These are phyloP conservation scores for Vitis hybrid DNA, from an alignment of 177 flowering plant species.

Conservation along the genomic window DNA sequence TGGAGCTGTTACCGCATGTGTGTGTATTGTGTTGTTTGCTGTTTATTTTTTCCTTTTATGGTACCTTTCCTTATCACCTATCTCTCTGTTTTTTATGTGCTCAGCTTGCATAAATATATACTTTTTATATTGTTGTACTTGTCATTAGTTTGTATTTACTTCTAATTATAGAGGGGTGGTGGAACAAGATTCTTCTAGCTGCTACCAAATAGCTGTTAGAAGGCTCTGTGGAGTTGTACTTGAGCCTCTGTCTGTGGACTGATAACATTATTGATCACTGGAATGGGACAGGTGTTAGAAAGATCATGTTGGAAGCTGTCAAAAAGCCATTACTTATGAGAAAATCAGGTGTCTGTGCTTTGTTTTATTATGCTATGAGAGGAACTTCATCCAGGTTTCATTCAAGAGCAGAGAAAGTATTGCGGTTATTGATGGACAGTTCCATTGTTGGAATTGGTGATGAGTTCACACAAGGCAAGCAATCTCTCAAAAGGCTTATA, in stretches of 20 bases:
- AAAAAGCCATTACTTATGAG: slow-evolving; percentile 49
- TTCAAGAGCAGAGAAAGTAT: slow-evolving; percentile 61
- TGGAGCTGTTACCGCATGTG: too few relatives aligned
- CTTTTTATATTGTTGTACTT: background rate
- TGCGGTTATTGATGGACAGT: slow-evolving; percentile 43
- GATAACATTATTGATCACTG: background rate
- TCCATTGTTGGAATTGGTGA: slow-evolving; percentile 41
- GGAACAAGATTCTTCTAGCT: background rate
- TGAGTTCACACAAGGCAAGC: slow-evolving; percentile 46
- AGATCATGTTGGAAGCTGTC: slow-evolving; percentile 57
- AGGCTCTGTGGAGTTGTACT: background rate
- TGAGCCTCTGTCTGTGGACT: background rate
- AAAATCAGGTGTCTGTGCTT: slow-evolving; percentile 65
- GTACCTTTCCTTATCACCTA: background rate
- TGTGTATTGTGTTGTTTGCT: background rate
- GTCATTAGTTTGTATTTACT: background rate
- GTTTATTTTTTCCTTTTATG: background rate
- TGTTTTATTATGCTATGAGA: slow-evolving; percentile 61
- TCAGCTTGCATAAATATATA: background rate
- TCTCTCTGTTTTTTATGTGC: background rate
- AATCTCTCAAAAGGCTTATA: slow-evolving; percentile 1
- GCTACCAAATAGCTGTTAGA: background rate
- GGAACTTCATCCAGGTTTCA: slow-evolving; percentile 73
- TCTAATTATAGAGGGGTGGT: background rate
- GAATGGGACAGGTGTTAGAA: slow-evolving; percentile 50